Conservation (phyloP, 768 basidiomycete species). For the Sporobolomyces phaffii region DNA sequence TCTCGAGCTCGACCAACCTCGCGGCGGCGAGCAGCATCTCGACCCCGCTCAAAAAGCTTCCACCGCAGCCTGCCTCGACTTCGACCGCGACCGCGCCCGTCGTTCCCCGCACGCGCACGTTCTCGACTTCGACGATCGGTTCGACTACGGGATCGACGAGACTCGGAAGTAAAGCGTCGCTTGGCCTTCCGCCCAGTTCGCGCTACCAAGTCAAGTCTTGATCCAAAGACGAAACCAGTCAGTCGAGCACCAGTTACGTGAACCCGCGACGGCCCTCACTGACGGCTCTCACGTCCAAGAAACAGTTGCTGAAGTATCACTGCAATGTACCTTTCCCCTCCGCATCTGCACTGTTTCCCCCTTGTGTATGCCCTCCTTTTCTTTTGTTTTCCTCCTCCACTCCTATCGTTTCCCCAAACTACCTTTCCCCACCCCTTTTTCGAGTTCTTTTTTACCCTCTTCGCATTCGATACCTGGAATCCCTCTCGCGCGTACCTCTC, state of each 20-base stretch:
- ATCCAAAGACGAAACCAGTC: not conserved
- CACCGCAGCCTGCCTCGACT: not conserved
- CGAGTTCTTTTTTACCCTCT: constrained; percentile 6
- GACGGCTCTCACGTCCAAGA: too few species aligned
- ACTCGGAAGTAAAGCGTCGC: constrained; percentile 9
- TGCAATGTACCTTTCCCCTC: too few species aligned
- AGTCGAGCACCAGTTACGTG: not conserved
- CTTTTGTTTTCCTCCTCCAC: not conserved
- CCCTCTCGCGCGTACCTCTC: not conserved
- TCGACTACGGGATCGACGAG: not conserved
- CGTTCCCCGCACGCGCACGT: constrained; percentile 19
- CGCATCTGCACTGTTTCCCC: not conserved
- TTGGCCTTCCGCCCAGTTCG: constrained; percentile 11
- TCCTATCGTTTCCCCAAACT: too few species aligned
- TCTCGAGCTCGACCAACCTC: not conserved
- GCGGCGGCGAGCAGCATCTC: constrained; percentile 26
- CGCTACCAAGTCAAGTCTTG: constrained; percentile 24
- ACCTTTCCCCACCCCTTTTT: not conserved
- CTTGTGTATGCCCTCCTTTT: not conserved
- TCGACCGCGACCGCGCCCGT: constrained; percentile 18
- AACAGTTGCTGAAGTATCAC: too few species aligned
- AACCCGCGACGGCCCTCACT: too few species aligned
- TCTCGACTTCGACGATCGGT: not conserved
- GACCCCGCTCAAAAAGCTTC: constrained; percentile 27
- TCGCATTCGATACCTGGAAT: constrained; percentile 17